Evolutionary conservation across 2,329 filamentous ascomycete species (phyloP).

Genomic region (Ophiostoma tasmaniense): DNA sequence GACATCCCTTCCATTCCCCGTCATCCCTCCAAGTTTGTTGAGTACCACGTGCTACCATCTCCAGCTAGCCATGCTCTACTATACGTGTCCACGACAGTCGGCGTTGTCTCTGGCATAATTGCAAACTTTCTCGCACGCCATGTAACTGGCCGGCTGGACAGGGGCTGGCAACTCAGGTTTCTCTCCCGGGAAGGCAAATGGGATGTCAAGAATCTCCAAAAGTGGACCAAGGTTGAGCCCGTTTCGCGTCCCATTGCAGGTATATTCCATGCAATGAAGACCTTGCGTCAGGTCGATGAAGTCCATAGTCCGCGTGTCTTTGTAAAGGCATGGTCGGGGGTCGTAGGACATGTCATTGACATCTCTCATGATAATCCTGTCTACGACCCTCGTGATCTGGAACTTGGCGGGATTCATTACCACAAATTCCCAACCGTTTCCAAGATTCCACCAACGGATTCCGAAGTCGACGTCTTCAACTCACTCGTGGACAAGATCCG

Average conservation of each 20-base stretch:
- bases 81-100: constrained; percentile 67
- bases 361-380: constrained; percentile 87
- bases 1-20: constrained; percentile 40
- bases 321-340: constrained; percentile 54
- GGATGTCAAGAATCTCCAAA: constrained; percentile 93
- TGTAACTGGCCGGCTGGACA: constrained; percentile 67
- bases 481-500: constrained; percentile 51
- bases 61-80: constrained; percentile 79
- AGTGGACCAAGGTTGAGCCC: constrained; percentile 74
- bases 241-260: constrained; percentile 71
- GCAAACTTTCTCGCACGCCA: constrained; percentile 70
- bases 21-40: constrained; percentile 43
- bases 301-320: constrained; percentile 69
- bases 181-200: constrained; percentile 87
- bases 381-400: constrained; percentile 68
- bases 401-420: constrained; percentile 59
- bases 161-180: constrained; percentile 86
- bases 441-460: constrained; percentile 67
- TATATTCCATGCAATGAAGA: constrained; percentile 86
- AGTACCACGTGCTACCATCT: constrained; percentile 60
- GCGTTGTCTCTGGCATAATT: constrained; percentile 70
- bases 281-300: constrained; percentile 80
- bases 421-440: constrained; percentile 88
- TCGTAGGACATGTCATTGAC: constrained; percentile 72
- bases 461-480: constrained; percentile 47